Base-by-base conservation (phyloP, 2,329 filamentous ascomycete species). In the Calonectria ilicicola region DNA sequence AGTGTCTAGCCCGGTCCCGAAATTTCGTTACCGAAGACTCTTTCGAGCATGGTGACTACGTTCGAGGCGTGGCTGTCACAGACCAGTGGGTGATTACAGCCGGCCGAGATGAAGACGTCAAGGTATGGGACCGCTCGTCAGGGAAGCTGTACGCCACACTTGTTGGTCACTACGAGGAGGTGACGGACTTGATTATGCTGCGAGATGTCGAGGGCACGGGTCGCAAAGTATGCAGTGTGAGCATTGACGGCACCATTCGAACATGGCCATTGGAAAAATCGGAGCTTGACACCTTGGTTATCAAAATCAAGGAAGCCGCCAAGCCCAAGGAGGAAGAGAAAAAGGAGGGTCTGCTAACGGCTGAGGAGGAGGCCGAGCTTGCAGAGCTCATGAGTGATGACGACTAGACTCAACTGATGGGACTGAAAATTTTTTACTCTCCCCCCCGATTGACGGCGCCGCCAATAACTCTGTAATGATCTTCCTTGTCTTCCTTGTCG, bases 361-460 rank as follows among this genome's bases (percentile, higher is more conserved):
- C 91, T 15, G 96, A 98, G 78, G 97, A 99, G 83, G 96, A 98
- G 83, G 93, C 94, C 5, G 97, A 98, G 83, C 87, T 99, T 75
- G 96, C 95, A 17, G 97, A 96, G 75, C 85, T 99, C 82, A 94
- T 99, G 94, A 94, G 92, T 12, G 66, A 68, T 74, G 95, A 93
- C 74, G 92, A 94, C 74, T 89, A 83, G 75, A 69, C 42, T 23
- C 27, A 35, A 67, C 26, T 14, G 27, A 64, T 21, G 21, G 27
- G 26, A 38, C 62, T n/a, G 29, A 35, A 29, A n/a, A 19, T 14
- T 51, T 40, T 49, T 47, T 47, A 21, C 9, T 10, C 32, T 2
- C 32, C 32, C 29, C 19, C n/a, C 8, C 3, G 32, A 67, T 53
- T 46, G 23, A 66, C n/a, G 47, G 60, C 47, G 32, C 27, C 23